phyloP scores from a whole-genome alignment of 2,329 filamentous ascomycete genomes.

The Arthrobotrys conoides region DNA sequence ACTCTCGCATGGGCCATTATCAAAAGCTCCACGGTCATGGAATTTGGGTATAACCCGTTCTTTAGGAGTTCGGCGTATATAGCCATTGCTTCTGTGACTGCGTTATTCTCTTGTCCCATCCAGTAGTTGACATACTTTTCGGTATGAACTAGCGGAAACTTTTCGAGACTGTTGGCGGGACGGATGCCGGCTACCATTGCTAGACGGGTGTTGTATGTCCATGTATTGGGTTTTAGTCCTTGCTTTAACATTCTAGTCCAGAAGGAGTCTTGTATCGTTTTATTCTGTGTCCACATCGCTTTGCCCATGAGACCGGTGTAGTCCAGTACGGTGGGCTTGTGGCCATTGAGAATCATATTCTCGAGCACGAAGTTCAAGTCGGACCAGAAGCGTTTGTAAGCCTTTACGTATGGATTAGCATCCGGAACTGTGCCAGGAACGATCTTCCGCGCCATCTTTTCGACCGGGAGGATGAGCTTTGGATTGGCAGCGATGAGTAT shows the following conservation, averaged over 20 bases:
- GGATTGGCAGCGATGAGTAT: conserved; percentile 46
- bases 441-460: conserved; percentile 45
- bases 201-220: conserved; percentile 58
- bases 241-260: conserved; percentile 47
- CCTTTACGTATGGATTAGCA: conserved; percentile 13
- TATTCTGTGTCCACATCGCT: conserved; percentile 47
- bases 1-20: conserved; percentile 39
- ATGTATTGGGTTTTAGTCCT: conserved; percentile 53
- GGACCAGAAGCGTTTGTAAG: conserved; percentile 50
- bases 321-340: conserved; percentile 44
- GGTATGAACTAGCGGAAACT: conserved; percentile 45
- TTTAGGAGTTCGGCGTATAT: conserved; percentile 58
- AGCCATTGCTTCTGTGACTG: conserved; percentile 30
- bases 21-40: conserved; percentile 55
- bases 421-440: conserved; percentile 34
- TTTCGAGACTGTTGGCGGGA: conserved; percentile 43
- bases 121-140: conserved; percentile 35
- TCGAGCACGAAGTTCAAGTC: conserved; percentile 49
- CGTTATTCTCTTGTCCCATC: conserved; percentile 31
- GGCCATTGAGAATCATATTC: conserved; percentile 42
- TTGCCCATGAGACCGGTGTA: conserved; percentile 60
- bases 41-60: conserved; percentile 45
- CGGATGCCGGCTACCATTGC: conserved; percentile 43
- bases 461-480: conserved; percentile 39
- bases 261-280: conserved; percentile 22